Percentiles rank a stretch among this genome's conserved stretches.
These are phyloP conservation scores for Eleusine indica DNA, from an alignment of 176 grass and related monocot species.

Conservation along the genomic window DNA sequence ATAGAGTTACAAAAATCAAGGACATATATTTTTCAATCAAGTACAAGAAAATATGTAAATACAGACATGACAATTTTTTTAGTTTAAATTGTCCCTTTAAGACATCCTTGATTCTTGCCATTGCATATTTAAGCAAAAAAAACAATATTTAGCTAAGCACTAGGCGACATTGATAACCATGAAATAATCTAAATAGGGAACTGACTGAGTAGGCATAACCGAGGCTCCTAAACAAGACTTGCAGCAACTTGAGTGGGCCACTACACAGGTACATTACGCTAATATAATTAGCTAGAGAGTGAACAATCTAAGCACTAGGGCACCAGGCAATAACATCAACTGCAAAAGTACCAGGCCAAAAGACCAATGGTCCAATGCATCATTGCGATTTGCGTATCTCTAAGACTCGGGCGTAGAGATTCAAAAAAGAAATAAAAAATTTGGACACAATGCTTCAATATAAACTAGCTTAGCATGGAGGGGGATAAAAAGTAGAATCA, in stretches of 20 bases:
- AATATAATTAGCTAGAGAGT: slow-evolving; percentile 4
- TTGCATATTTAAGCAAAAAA: neutral
- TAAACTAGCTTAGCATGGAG: neutral
- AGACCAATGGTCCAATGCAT: neutral
- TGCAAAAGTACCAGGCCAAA: neutral
- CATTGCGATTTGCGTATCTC: neutral
- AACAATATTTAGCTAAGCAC: neutral
- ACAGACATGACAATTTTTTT: neutral
- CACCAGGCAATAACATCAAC: slow-evolving; percentile 24
- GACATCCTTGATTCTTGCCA: neutral
- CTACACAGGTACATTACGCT: slow-evolving; percentile 11
- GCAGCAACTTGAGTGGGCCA: slow-evolving; percentile 27
- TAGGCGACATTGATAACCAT: neutral
- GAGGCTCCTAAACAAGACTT: slow-evolving; percentile 28
- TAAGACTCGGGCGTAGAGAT: neutral
- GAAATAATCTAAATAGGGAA: slow-evolving; percentile 24
- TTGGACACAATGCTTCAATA: neutral
- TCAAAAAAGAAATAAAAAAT: neutral
- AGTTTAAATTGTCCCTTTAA: neutral
- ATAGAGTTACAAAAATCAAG: neutral
- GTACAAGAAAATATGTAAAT: neutral
- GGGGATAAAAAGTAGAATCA: neutral
- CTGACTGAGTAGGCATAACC: slow-evolving; percentile 21
- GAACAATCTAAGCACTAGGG: slow-evolving; percentile 8
- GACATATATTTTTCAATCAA: neutral